These are phyloP conservation scores for Gliomastix tumulicola DNA, from an alignment of 2,329 filamentous ascomycete genomes.

Conservation along the genomic window DNA sequence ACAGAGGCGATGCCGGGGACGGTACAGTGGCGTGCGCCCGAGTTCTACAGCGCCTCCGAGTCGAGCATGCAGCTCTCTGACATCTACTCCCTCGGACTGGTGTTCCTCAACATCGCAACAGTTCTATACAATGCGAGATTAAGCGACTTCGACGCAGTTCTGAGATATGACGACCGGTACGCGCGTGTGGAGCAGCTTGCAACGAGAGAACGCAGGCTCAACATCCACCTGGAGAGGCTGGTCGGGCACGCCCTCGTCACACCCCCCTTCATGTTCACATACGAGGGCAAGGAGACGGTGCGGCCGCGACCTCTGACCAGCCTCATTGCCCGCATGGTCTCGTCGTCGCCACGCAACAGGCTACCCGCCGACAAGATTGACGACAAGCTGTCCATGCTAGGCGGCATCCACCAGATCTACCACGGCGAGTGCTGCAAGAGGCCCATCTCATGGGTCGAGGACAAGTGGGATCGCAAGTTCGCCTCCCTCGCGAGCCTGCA, in stretches of 20 bases:
- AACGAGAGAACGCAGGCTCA: too few species aligned
- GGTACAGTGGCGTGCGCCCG: conserved; percentile 36
- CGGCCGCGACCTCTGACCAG: conserved; percentile 32
- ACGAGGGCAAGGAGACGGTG: too few species aligned
- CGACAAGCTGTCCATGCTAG: conserved; percentile 32
- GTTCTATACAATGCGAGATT: conserved; percentile 31
- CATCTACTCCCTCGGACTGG: conserved; percentile 38
- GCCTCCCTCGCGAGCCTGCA: conserved; percentile 16
- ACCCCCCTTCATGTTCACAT: too few species aligned
- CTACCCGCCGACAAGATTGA: conserved; percentile 27
- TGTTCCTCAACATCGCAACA: conserved; percentile 36
- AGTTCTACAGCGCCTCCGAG: conserved; percentile 26
- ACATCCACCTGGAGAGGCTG: too few species aligned
- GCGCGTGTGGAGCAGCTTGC: conserved; percentile 25
- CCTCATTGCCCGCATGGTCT: conserved; percentile 27
- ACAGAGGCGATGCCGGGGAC: conserved; percentile 33
- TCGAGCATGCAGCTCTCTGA: conserved; percentile 39
- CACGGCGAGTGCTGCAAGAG: conserved; percentile 37
- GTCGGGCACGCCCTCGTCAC: too few species aligned
- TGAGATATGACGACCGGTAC: conserved; percentile 18
- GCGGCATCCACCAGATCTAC: conserved; percentile 39
- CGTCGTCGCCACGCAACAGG: too few species aligned
- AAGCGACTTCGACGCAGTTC: conserved; percentile 28
- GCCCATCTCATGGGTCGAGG: conserved; percentile 24
- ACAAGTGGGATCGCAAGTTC: conserved; percentile 27